Evolutionary conservation across 192 early-diverging fungal genomes (phyloP).

Genomic region (Geosiphon pyriformis): DNA sequence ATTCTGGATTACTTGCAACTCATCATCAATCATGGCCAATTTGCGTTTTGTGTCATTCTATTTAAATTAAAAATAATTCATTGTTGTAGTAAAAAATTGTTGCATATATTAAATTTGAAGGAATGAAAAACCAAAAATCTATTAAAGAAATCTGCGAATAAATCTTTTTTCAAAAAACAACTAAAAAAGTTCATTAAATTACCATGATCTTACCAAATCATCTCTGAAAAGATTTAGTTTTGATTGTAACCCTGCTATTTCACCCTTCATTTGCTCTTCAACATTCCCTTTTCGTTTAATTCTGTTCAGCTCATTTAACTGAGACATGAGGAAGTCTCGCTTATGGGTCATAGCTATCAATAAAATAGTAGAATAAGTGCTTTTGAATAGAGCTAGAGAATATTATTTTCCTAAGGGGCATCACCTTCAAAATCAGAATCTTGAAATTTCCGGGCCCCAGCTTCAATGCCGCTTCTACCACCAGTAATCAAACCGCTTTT

Average conservation of each 20-base stretch:
- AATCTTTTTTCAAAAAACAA: too few relatives aligned
- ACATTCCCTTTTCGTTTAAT: slow-evolving; percentile 61
- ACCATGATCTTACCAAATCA: slow-evolving; percentile 60
- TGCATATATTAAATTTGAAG: background rate
- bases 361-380: background rate
- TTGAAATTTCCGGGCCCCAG: slow-evolving; percentile 22
- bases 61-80: slow-evolving; percentile 23
- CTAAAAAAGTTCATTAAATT: too few relatives aligned
- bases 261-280: slow-evolving; percentile 54
- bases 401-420: too few relatives aligned
- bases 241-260: slow-evolving; percentile 56
- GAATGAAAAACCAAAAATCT: slow-evolving; percentile 15
- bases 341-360: slow-evolving; percentile 50
- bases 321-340: slow-evolving; percentile 61
- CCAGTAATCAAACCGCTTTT: slow-evolving; percentile 96
- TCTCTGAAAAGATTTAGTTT: slow-evolving; percentile 56
- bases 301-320: slow-evolving; percentile 69
- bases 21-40: slow-evolving; percentile 52
- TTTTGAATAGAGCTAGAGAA: background rate
- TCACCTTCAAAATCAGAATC: background rate
- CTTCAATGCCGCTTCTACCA: slow-evolving; percentile 48
- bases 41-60: slow-evolving; percentile 49
- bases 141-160: too few relatives aligned
- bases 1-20: slow-evolving; percentile 50
- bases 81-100: background rate